Evolutionary conservation across 2,329 filamentous ascomycete genomes (phyloP).

Genomic region (Fusarium multiceps): DNA sequence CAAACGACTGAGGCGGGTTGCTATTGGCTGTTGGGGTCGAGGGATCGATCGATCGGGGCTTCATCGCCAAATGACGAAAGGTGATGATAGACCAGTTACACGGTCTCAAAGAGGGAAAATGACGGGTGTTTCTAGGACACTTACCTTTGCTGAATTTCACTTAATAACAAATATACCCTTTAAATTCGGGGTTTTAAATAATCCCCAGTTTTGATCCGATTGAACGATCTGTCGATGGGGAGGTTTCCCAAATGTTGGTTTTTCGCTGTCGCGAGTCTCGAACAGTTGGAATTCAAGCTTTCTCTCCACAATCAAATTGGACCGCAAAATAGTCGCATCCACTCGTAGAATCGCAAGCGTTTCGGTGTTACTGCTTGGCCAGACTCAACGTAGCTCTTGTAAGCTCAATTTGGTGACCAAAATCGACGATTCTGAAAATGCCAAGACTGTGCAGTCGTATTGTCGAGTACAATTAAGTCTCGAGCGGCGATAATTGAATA

Average conservation of each 20-base stretch:
- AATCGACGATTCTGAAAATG: not conserved
- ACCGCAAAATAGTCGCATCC: slow-evolving; percentile 3
- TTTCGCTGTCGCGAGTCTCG: slow-evolving; percentile 2
- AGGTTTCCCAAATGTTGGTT: not conserved
- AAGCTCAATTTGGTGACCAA: not conserved
- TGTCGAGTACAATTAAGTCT: not conserved
- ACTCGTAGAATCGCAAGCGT: slow-evolving; percentile 6
- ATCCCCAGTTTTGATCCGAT: not conserved
- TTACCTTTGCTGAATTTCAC: slow-evolving; percentile 26
- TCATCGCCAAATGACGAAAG: slow-evolving; percentile 44
- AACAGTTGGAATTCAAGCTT: slow-evolving; percentile 7
- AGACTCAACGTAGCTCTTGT: not conserved
- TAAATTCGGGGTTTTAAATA: not conserved
- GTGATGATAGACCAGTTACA: slow-evolving; percentile 24
- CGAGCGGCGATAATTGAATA: not conserved
- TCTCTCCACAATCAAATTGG: slow-evolving; percentile 23
- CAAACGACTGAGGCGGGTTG: not conserved
- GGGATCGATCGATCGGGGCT: slow-evolving; percentile 51
- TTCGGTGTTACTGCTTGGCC: not conserved
- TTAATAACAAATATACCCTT: slow-evolving; percentile 2
- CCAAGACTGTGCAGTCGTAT: not conserved
- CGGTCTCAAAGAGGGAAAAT: slow-evolving; percentile 20
- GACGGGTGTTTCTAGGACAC: slow-evolving; percentile 21
- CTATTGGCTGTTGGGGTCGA: slow-evolving; percentile 42
- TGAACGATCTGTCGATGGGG: not conserved